Percentiles rank a stretch among this genome's conserved stretches.
These are phyloP conservation scores for Phialocephala subalpina DNA, from an alignment of 2,329 filamentous ascomycete species.

Conservation along the genomic window DNA sequence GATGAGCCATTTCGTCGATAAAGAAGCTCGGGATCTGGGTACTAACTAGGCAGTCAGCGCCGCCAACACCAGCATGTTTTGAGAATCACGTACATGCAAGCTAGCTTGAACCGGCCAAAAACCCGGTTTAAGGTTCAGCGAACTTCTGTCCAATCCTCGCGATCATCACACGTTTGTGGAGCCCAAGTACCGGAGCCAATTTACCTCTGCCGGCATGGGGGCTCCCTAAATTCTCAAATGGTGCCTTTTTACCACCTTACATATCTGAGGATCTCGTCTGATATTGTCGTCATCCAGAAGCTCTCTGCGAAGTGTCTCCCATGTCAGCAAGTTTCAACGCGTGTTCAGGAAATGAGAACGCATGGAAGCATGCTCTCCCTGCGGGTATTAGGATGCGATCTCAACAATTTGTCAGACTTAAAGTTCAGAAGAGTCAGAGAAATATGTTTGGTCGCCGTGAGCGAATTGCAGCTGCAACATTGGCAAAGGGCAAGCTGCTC, in stretches of 20 bases:
- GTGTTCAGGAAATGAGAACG: background rate
- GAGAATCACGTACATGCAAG: background rate
- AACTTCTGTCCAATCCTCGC: slow-evolving; percentile 2
- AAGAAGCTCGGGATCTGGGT: background rate
- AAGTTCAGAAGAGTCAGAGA: slow-evolving; percentile 4
- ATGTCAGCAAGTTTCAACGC: slow-evolving; percentile 4
- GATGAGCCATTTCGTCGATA: background rate
- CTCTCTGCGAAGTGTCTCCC: background rate
- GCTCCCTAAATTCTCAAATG: background rate
- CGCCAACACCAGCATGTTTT: background rate
- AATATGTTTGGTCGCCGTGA: background rate
- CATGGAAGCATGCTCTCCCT: background rate
- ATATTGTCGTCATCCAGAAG: slow-evolving; percentile 4
- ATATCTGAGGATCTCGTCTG: background rate
- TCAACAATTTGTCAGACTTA: slow-evolving; percentile 6
- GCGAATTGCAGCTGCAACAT: background rate
- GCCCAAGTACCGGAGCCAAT: slow-evolving; percentile 4
- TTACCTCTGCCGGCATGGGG: background rate
- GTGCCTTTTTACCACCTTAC: background rate
- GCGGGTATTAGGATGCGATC: slow-evolving; percentile 6
- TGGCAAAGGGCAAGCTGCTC: background rate
- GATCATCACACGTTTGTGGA: background rate
- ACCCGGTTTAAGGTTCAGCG: background rate
- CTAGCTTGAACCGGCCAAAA: slow-evolving; percentile 10
- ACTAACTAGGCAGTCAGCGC: background rate